Conservation (phyloP, 768 basidiomycete genomes). For the Phanerochaete carnosa region DNA sequence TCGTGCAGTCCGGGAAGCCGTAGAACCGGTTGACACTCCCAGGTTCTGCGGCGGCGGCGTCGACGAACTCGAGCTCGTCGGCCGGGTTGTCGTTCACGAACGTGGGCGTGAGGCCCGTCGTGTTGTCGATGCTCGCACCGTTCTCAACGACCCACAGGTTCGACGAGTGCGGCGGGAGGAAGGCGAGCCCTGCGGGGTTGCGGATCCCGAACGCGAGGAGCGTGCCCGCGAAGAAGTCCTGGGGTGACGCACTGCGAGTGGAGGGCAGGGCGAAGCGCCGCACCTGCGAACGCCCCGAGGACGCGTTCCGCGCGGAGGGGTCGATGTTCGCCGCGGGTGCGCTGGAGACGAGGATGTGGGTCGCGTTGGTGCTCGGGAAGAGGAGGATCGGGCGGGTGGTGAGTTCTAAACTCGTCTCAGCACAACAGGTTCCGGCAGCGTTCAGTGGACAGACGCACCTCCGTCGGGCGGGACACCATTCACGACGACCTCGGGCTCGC, state of each 20-base stretch:
- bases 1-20: slow-evolving; percentile 43
- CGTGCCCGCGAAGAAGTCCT: slow-evolving; percentile 23
- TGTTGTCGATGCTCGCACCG: slow-evolving; percentile 40
- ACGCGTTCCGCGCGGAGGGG: slow-evolving; percentile 38
- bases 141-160: slow-evolving; percentile 40
- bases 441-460: slow-evolving; percentile 24
- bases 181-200: slow-evolving; percentile 42
- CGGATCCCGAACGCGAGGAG: slow-evolving; percentile 41
- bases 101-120: slow-evolving; percentile 33
- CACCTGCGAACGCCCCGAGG: slow-evolving; percentile 41
- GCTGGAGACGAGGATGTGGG: slow-evolving; percentile 34
- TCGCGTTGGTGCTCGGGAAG: slow-evolving; percentile 18
- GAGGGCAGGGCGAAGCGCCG: slow-evolving; percentile 20
- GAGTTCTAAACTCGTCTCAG: slow-evolving; percentile 27
- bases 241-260: slow-evolving; percentile 22
- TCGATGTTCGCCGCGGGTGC: slow-evolving; percentile 41
- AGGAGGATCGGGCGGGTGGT: slow-evolving; percentile 41
- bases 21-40: slow-evolving; percentile 18
- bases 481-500: slow-evolving; percentile 15
- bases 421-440: background rate
- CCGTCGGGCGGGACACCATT: slow-evolving; percentile 39
- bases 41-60: slow-evolving; percentile 5
- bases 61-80: slow-evolving; percentile 35
- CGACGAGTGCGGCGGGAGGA: slow-evolving; percentile 20
- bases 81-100: slow-evolving; percentile 46